phyloP scores from a whole-genome alignment of 2,329 filamentous ascomycete species.

The Metarhizium robertsii region DNA sequence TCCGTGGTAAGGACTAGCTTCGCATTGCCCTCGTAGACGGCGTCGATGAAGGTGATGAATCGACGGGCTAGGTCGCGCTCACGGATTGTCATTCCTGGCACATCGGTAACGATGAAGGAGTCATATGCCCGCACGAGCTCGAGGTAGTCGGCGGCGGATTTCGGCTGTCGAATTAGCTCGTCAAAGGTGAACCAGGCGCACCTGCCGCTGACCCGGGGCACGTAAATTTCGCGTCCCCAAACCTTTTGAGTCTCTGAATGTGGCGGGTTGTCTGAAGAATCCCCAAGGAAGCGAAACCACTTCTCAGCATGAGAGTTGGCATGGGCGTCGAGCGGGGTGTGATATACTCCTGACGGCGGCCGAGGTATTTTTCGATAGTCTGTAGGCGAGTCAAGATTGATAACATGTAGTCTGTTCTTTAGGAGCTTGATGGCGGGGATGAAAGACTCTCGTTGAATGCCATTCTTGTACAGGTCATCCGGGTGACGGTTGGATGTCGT shows the following conservation, averaged over 20 bases:
- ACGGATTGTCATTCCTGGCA: constrained; percentile 83
- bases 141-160: constrained; percentile 88
- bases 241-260: constrained; percentile 73
- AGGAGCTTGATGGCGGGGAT: constrained; percentile 91
- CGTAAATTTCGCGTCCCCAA: constrained; percentile 84
- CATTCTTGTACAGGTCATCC: constrained; percentile 94
- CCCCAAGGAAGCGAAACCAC: constrained; percentile 93
- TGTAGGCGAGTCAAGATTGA: constrained; percentile 90
- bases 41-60: constrained; percentile 97
- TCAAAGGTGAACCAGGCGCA: constrained; percentile 89
- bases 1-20: constrained; percentile 90
- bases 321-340: constrained; percentile 72
- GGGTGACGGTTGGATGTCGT: constrained; percentile 97
- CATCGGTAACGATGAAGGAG: constrained; percentile 82
- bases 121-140: constrained; percentile 87
- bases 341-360: constrained; percentile 87
- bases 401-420: constrained; percentile 72
- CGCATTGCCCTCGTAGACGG: constrained; percentile 85
- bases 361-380: constrained; percentile 97
- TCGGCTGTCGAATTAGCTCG: constrained; percentile 80
- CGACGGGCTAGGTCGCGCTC: constrained; percentile 80
- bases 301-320: constrained; percentile 77
- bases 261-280: constrained; percentile 65
- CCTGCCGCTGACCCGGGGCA: constrained; percentile 78
- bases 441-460: constrained; percentile 91